These are phyloP conservation scores for Trametes maxima DNA, from an alignment of 768 basidiomycete genomes.

Conservation along the genomic window DNA sequence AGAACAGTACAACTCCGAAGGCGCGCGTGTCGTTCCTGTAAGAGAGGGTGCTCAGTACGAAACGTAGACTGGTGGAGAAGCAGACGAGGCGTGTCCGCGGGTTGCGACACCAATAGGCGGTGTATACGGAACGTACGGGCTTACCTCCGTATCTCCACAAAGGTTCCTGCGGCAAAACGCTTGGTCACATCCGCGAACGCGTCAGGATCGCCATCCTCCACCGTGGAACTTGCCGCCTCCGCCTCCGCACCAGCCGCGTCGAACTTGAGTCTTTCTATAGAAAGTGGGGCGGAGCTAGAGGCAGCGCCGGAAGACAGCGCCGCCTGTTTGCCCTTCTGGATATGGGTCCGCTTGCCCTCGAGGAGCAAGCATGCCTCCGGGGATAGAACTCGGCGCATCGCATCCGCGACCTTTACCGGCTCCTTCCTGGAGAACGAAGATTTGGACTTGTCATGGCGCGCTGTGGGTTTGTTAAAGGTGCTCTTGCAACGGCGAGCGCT, in stretches of 20 bases:
- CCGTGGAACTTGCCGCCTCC: background rate
- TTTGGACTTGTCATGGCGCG: background rate
- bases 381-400: conserved; percentile 6
- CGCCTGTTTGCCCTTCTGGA: background rate
- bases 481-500: background rate
- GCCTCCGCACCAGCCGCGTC: background rate
- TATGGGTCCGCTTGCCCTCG: background rate
- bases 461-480: background rate
- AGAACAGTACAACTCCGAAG: conserved; percentile 24
- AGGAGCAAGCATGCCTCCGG: conserved; percentile 13
- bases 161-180: conserved; percentile 34
- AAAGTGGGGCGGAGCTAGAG: background rate
- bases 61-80: too few species aligned
- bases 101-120: background rate
- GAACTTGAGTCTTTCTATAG: conserved; percentile 9
- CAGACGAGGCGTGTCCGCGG: background rate
- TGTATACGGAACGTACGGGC: background rate
- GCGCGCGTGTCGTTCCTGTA: conserved; percentile 1
- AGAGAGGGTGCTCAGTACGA: background rate
- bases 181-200: background rate
- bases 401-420: background rate
- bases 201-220: background rate
- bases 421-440: background rate
- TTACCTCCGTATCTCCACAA: conserved; percentile 36
- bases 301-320: background rate